Evolutionary conservation across 2,329 filamentous ascomycete species (phyloP).

Genomic region (Exophiala sideris): DNA sequence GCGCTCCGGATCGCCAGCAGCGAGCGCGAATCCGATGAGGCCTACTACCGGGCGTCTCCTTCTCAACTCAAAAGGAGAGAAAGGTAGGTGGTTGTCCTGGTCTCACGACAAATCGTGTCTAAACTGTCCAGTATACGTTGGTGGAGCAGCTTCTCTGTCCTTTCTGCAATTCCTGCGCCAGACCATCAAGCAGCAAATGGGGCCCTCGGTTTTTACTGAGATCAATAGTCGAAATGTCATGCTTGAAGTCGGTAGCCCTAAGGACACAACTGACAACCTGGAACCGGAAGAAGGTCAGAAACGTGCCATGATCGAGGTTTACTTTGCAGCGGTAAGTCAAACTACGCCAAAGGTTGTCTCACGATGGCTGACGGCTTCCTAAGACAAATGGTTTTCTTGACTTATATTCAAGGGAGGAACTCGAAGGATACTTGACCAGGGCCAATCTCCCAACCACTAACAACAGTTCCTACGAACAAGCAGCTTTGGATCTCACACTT

Average conservation of each 20-base stretch:
- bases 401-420: slow-evolving; percentile 34
- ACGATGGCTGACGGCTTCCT: not conserved
- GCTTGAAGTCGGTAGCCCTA: slow-evolving; percentile 48
- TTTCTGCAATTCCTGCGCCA: slow-evolving; percentile 55
- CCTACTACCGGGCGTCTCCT: slow-evolving; percentile 43
- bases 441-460: not conserved
- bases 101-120: not conserved
- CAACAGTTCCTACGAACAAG: slow-evolving; percentile 19
- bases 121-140: slow-evolving; percentile 43
- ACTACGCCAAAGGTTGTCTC: not conserved
- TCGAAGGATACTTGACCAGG: slow-evolving; percentile 9
- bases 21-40: slow-evolving; percentile 29
- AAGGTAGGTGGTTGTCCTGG: slow-evolving; percentile 36
- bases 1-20: slow-evolving; percentile 10
- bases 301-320: slow-evolving; percentile 34
- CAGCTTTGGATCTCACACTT: slow-evolving; percentile 45
- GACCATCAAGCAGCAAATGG: slow-evolving; percentile 49
- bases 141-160: slow-evolving; percentile 53
- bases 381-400: slow-evolving; percentile 44
- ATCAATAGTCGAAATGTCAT: slow-evolving; percentile 51
- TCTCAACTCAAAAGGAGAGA: slow-evolving; percentile 52
- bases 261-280: slow-evolving; percentile 34
- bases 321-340: slow-evolving; percentile 29
- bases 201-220: slow-evolving; percentile 54
- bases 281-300: slow-evolving; percentile 35